phyloP scores from a whole-genome alignment of 1,284 basidiomycete species.

The Apiotrichum domesticum region DNA sequence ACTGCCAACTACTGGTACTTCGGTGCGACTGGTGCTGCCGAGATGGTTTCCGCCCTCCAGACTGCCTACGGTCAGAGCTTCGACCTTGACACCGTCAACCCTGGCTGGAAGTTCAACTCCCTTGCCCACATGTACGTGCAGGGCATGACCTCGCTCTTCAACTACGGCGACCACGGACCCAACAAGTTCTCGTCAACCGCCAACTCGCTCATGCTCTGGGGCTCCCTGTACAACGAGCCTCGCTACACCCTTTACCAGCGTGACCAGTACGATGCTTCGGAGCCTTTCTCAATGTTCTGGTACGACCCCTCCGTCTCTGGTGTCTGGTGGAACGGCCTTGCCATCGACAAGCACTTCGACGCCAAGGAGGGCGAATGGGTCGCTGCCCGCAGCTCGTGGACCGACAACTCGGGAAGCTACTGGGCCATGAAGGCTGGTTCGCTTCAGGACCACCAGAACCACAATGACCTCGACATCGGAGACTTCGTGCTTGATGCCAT shows the following conservation, averaged over 20 bases:
- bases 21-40: slow-evolving; percentile 86
- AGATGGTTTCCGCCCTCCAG: slow-evolving; percentile 75
- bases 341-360: slow-evolving; percentile 77
- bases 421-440: slow-evolving; percentile 83
- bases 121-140: slow-evolving; percentile 84
- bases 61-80: slow-evolving; percentile 81
- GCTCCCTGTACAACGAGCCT: slow-evolving; percentile 61
- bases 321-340: slow-evolving; percentile 81
- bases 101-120: slow-evolving; percentile 67
- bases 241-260: slow-evolving; percentile 83
- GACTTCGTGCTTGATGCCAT: slow-evolving; percentile 94
- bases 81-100: slow-evolving; percentile 60
- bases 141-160: slow-evolving; percentile 81
- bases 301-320: slow-evolving; percentile 77
- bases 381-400: slow-evolving; percentile 88
- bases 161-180: slow-evolving; percentile 89
- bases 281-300: slow-evolving; percentile 98
- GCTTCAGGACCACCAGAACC: slow-evolving; percentile 74
- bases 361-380: slow-evolving; percentile 71
- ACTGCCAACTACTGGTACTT: slow-evolving; percentile 97
- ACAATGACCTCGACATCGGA: slow-evolving; percentile 87
- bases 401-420: slow-evolving; percentile 73
- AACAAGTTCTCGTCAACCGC: slow-evolving; percentile 66
- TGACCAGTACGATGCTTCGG: slow-evolving; percentile 78
- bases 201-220: slow-evolving; percentile 59